Percentiles rank a stretch among this genome's conserved stretches.
Conservation (phyloP, 2,329 filamentous ascomycete genomes). For the Penicillium sp. region DNA sequence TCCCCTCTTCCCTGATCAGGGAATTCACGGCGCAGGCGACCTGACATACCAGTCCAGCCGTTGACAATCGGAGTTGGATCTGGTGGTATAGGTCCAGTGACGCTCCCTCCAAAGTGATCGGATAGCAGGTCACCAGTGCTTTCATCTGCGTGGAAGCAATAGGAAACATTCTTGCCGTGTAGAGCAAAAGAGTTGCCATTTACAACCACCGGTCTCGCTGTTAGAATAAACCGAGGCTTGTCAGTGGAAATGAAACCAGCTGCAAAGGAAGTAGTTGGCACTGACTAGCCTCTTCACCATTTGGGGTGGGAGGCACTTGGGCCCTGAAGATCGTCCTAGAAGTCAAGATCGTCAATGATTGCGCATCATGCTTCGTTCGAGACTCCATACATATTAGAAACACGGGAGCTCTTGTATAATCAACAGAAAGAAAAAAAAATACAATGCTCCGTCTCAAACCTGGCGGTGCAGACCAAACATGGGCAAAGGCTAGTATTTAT, state of each 20-base stretch:
- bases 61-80: conserved; percentile 40
- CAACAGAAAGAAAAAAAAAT: background rate
- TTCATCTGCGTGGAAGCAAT: conserved; percentile 65
- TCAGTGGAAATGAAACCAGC: background rate
- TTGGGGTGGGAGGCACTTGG: background rate
- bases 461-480: background rate
- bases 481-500: background rate
- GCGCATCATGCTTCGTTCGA: background rate
- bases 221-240: background rate
- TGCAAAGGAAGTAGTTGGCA: background rate
- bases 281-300: background rate
- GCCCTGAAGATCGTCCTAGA: background rate
- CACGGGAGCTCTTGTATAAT: background rate
- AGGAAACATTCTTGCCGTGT: conserved; percentile 61
- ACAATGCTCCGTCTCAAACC: background rate
- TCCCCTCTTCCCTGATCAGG: conserved; percentile 67
- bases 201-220: conserved; percentile 59
- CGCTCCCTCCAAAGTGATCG: conserved; percentile 64
- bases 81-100: conserved; percentile 57
- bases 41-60: conserved; percentile 59
- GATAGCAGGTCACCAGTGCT: conserved; percentile 60
- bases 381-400: background rate
- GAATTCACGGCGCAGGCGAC: conserved; percentile 63
- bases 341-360: background rate
- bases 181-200: conserved; percentile 61